A percentile compares a stretch with the other conserved stretches of the same genome.
Evolutionary conservation across 371 early-diverging fungal species (phyloP).

Genomic region (Mortierella polycephala): DNA sequence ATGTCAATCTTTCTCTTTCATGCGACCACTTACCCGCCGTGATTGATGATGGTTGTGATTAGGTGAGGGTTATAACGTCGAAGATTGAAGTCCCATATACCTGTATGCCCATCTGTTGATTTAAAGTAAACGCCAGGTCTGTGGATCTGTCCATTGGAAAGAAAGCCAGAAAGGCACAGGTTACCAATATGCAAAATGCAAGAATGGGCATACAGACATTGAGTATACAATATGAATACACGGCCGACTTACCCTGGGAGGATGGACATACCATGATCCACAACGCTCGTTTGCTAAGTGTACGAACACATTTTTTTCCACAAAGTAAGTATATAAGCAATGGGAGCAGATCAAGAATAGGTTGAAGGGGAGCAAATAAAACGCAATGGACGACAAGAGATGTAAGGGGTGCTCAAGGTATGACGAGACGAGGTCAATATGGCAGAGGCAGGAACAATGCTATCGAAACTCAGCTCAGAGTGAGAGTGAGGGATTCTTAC

Average conservation of each 20-base stretch:
- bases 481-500: constrained; percentile 50
- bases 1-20: not conserved
- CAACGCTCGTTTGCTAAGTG: constrained; percentile 81
- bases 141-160: constrained; percentile 54
- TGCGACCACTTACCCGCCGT: constrained; percentile 63
- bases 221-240: not conserved
- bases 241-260: constrained; percentile 57
- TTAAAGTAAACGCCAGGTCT: constrained; percentile 85
- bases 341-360: not conserved
- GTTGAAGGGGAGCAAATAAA: not conserved
- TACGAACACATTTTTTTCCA: too few relatives aligned
- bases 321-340: not conserved
- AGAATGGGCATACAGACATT: not conserved
- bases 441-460: too few relatives aligned
- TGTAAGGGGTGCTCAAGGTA: not conserved
- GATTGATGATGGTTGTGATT: constrained; percentile 62
- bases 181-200: not conserved
- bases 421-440: not conserved
- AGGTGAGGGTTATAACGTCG: constrained; percentile 82
- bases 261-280: constrained; percentile 86
- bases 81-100: constrained; percentile 85
- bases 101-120: constrained; percentile 91
- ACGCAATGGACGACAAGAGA: not conserved
- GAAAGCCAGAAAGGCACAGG: not conserved
- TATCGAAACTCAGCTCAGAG: too few relatives aligned